A percentile compares a stretch with the other conserved stretches of the same genome.
These are phyloP conservation scores for Tolypocladium amazonense DNA, from an alignment of 2,329 filamentous ascomycete genomes.

Conservation along the genomic window DNA sequence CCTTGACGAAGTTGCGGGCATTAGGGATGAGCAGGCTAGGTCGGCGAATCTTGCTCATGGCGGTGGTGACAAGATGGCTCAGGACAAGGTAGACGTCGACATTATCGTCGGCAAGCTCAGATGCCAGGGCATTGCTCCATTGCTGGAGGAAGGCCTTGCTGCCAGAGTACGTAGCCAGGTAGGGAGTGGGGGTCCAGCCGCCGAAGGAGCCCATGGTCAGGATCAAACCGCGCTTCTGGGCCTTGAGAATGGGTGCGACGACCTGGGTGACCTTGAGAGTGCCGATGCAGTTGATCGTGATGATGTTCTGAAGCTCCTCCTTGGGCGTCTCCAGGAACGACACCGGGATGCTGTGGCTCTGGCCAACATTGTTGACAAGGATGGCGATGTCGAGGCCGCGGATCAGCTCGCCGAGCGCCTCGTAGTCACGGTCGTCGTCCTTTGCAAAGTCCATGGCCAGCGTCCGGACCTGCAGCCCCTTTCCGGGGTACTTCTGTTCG, in stretches of 20 bases:
- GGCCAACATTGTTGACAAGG: slow-evolving; percentile 93
- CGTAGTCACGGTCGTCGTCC: slow-evolving; percentile 73
- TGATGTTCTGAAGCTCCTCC: slow-evolving; percentile 77
- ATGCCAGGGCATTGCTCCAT: slow-evolving; percentile 80
- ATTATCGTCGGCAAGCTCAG: slow-evolving; percentile 70
- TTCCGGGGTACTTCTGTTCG: slow-evolving; percentile 52
- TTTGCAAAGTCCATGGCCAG: slow-evolving; percentile 86
- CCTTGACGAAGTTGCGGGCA: slow-evolving; percentile 70
- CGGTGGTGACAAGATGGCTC: slow-evolving; percentile 85
- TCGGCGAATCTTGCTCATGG: slow-evolving; percentile 92
- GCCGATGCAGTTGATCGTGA: slow-evolving; percentile 89
- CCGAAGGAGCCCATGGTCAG: slow-evolving; percentile 97
- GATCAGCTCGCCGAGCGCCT: slow-evolving; percentile 56
- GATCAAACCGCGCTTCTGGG: slow-evolving; percentile 77
- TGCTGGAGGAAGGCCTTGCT: slow-evolving; percentile 97
- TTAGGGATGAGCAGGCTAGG: slow-evolving; percentile 69
- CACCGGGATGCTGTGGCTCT: slow-evolving; percentile 87
- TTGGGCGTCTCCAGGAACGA: slow-evolving; percentile 71
- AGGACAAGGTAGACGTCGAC: slow-evolving; percentile 87
- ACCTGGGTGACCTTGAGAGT: slow-evolving; percentile 83
- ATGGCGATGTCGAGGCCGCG: slow-evolving; percentile 71
- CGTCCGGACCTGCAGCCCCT: slow-evolving; percentile 58
- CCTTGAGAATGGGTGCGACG: slow-evolving; percentile 73
- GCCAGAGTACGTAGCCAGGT: slow-evolving; percentile 91
- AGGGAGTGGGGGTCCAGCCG: slow-evolving; percentile 82